These are phyloP conservation scores for Myotisia sp. DNA, from an alignment of 2,329 filamentous ascomycete species.

Conservation along the genomic window DNA sequence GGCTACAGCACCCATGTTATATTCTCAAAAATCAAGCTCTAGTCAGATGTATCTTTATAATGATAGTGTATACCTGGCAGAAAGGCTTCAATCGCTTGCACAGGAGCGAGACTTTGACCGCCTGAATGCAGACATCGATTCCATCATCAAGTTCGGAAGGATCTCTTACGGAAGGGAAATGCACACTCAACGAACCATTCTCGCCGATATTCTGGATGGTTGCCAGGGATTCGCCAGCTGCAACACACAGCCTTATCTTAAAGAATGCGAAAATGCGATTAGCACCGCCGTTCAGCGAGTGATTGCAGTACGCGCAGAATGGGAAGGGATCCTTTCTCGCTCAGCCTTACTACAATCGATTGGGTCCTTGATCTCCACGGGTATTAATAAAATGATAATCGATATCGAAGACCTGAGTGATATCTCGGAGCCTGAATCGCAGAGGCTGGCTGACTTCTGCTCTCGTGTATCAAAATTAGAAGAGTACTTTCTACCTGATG, in stretches of 20 bases:
- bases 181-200: constrained; percentile 49
- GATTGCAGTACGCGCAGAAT: constrained; percentile 41
- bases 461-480: constrained; percentile 42
- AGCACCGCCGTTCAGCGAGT: constrained; percentile 44
- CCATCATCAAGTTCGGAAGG: constrained; percentile 46
- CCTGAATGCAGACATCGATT: constrained; percentile 40
- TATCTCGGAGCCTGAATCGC: constrained; percentile 49
- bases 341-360: constrained; percentile 49
- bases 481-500: constrained; percentile 40
- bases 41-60: constrained; percentile 54
- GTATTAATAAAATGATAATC: constrained; percentile 45
- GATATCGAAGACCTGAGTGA: constrained; percentile 50
- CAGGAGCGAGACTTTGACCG: constrained; percentile 34
- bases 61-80: constrained; percentile 45
- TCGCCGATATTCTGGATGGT: constrained; percentile 48
- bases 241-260: constrained; percentile 44
- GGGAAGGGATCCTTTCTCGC: constrained; percentile 44
- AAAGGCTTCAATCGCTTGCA: constrained; percentile 37
- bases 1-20: constrained; percentile 34
- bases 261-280: constrained; percentile 47
- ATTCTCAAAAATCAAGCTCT: constrained; percentile 30
- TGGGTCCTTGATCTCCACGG: constrained; percentile 43
- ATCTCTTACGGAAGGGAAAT: constrained; percentile 49
- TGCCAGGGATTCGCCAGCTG: constrained; percentile 48
- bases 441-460: constrained; percentile 44